Conservation (phyloP, 805 yeast genomes). For the Zygotorulaspora chibaensis region DNA sequence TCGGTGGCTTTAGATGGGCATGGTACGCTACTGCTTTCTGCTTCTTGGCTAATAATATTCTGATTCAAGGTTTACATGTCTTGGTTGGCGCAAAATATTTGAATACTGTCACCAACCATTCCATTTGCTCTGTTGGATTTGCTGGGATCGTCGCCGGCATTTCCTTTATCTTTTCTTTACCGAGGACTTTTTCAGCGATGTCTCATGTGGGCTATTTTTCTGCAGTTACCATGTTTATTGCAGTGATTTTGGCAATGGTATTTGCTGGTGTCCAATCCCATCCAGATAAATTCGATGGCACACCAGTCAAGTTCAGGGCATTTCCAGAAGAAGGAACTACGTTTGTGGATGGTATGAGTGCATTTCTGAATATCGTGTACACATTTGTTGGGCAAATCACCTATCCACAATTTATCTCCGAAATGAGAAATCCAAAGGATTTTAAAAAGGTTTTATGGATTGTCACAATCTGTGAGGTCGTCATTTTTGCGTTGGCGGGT, state of each 20-base stretch:
- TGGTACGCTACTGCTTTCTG: constrained; percentile 57
- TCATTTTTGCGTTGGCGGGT: constrained; percentile 53
- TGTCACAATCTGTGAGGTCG: constrained; percentile 48
- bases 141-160: constrained; percentile 46
- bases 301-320: constrained; percentile 42
- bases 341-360: constrained; percentile 51
- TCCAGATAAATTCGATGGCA: constrained; percentile 41
- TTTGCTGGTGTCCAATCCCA: constrained; percentile 52
- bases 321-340: constrained; percentile 53
- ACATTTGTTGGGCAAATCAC: constrained; percentile 64
- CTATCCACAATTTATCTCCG: constrained; percentile 57
- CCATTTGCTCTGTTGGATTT: constrained; percentile 50
- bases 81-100: constrained; percentile 56
- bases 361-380: constrained; percentile 54
- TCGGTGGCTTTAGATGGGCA: constrained; percentile 47
- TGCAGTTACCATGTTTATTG: constrained; percentile 54
- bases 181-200: constrained; percentile 53
- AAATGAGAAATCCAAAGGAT: constrained; percentile 54
- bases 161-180: constrained; percentile 50
- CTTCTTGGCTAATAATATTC: constrained; percentile 50
- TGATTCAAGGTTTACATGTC: constrained; percentile 57
- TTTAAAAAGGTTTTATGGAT: constrained; percentile 52
- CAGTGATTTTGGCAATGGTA: constrained; percentile 48
- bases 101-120: constrained; percentile 49
- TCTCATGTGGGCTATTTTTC: constrained; percentile 49